A percentile compares a stretch with the other conserved stretches of the same genome.
These are phyloP conservation scores for Eremochloa ophiuroides DNA, from an alignment of 176 grass and related monocot genomes.

Conservation along the genomic window DNA sequence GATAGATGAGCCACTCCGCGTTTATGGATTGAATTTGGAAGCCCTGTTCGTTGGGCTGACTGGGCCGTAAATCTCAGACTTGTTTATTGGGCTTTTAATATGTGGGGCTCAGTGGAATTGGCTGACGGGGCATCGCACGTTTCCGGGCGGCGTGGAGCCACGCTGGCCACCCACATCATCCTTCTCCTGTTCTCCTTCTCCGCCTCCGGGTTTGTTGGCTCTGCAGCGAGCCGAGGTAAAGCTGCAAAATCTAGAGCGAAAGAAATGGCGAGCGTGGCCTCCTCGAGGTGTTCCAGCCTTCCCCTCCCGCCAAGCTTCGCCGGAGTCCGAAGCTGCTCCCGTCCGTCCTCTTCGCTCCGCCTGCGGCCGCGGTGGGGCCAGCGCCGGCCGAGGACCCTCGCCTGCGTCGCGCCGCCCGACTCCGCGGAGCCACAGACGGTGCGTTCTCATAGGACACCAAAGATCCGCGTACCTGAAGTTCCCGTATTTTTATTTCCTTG, in stretches of 20 bases:
- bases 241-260: not conserved
- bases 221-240: not conserved
- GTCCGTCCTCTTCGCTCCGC: slow-evolving; percentile 1
- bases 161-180: slow-evolving; percentile 31
- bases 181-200: not conserved
- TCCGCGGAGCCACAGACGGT: slow-evolving; percentile 36
- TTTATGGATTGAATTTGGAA: not conserved
- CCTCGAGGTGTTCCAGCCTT: slow-evolving; percentile 45
- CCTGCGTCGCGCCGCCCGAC: slow-evolving; percentile 45
- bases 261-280: slow-evolving; percentile 57
- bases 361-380: not conserved
- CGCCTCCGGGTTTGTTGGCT: slow-evolving; percentile 6
- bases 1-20: not conserved
- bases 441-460: not conserved
- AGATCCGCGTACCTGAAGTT: not conserved
- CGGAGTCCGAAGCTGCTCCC: not conserved
- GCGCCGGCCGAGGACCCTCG: not conserved
- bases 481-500: not conserved
- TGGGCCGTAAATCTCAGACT: not conserved
- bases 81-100: not conserved
- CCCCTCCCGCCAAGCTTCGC: slow-evolving; percentile 36
- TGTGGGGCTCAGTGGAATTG: not conserved
- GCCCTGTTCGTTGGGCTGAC: not conserved
- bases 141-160: slow-evolving; percentile 26
- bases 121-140: slow-evolving; percentile 21